Base-by-base conservation (phyloP, 2,329 filamentous ascomycete species). In the Trichoderma guizhouense region DNA sequence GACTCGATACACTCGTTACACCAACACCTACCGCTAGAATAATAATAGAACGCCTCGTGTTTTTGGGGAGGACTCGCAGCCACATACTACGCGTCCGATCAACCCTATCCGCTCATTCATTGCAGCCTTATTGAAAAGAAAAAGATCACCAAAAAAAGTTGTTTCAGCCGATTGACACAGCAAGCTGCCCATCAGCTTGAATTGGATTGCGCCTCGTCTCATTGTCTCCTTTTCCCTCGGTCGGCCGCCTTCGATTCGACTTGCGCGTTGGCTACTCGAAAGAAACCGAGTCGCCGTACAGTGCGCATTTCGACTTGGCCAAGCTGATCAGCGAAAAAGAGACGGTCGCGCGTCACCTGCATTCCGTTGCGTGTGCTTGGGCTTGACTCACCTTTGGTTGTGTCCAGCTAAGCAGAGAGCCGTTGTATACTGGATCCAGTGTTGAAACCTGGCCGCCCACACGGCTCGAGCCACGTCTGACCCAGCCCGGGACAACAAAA, bases 31-130 rank as follows among this genome's bases (percentile, higher is more conserved):
- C 65, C 65, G 65, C 65, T 68, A 68, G 65, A 68, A 68, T 68
- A 68, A 68, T 68, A 60, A 60, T 68, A 68, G 55, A 68, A 68
- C 65, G 36, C 65, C 65, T 68, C 65, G 65, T 68, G 53, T 60
- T 60, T 65, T 68, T 68, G 15, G 65, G 55, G 26, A 32, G 53
- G 65, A 68, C 21, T 68, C 65, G 65, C 65, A 68, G 26, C 53
- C 26, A 32, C n/a, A 34, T 68, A 68, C 65, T 68, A 68, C 65
- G 65, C 65, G 65, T 68, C 65, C 65, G 36, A 60, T 68, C 15
- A 26, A 60, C 65, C 66, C 66, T 36, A 51, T 69, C 66, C 66
- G 55, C 36, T 69, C 66, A 58, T 69, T 61, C 43, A 60, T 66
- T 26, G 66, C 36, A 61, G 24, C n/a, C 47, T 18, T 57, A 43